phyloP scores from a whole-genome alignment of 1,284 basidiomycete genomes.

The Phlebopus sp. region DNA sequence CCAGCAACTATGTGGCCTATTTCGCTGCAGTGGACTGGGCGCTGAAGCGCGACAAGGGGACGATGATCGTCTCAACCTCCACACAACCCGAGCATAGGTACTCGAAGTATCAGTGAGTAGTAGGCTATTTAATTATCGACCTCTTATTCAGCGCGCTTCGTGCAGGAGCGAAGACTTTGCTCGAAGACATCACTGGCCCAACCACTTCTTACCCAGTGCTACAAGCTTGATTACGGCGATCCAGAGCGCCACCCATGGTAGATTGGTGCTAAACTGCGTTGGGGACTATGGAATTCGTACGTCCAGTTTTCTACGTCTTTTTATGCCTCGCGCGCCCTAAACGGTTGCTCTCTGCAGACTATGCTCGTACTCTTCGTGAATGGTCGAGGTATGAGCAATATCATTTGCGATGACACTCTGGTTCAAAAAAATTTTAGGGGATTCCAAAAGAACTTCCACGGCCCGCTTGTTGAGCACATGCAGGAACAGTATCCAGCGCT shows the following conservation, averaged over 20 bases:
- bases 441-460: constrained; percentile 22
- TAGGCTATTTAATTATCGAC: neutral
- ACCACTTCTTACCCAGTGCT: constrained; percentile 43
- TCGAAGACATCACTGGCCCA: constrained; percentile 47
- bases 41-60: constrained; percentile 56
- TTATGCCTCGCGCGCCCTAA: neutral
- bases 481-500: constrained; percentile 8
- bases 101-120: constrained; percentile 23
- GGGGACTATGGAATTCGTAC: constrained; percentile 42
- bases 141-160: constrained; percentile 5
- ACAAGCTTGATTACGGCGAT: constrained; percentile 28
- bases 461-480: constrained; percentile 15
- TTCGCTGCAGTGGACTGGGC: constrained; percentile 70
- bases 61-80: constrained; percentile 73
- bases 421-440: constrained; percentile 10
- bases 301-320: constrained; percentile 2
- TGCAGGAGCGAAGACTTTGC: constrained; percentile 42
- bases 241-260: constrained; percentile 30
- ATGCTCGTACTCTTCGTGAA: constrained; percentile 80
- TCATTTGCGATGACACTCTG: neutral
- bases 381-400: constrained; percentile 41
- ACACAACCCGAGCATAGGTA: constrained; percentile 61
- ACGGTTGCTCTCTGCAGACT: constrained; percentile 34
- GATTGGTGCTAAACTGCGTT: constrained; percentile 40
- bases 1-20: constrained; percentile 63